Evolutionary conservation across 2,329 filamentous ascomycete genomes (phyloP).

Genomic region (Claviceps cyperi): DNA sequence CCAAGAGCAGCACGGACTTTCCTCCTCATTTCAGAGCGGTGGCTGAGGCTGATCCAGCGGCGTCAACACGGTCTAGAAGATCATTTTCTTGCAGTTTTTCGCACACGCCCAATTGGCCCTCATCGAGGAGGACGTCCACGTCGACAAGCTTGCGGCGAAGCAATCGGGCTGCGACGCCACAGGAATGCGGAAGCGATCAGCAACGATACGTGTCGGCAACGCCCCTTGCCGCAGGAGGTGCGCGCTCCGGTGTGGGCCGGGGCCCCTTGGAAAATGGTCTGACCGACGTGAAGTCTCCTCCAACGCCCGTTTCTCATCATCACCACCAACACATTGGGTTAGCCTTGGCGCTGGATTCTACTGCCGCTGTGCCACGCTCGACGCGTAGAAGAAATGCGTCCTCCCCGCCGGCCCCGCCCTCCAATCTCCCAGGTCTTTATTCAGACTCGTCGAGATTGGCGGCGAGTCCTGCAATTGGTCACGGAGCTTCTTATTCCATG

Average conservation of each 20-base stretch:
- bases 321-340: conserved; percentile 1
- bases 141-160: conserved; percentile 41
- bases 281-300: conserved; percentile 1
- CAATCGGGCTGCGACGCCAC: conserved; percentile 33
- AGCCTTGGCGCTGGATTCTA: conserved; percentile 8
- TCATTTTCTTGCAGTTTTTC: conserved; percentile 47
- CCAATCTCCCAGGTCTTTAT: conserved; percentile 37
- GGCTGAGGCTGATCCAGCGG: conserved; percentile 20
- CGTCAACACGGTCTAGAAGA: conserved; percentile 27
- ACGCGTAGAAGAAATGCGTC: conserved; percentile 31
- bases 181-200: conserved; percentile 24
- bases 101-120: conserved; percentile 22
- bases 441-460: conserved; percentile 35
- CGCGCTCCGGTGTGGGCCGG: conserved; percentile 15
- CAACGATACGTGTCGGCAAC: conserved; percentile 42
- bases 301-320: conserved; percentile 1
- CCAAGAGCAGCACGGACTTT: conserved; percentile 10
- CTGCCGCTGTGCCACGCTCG: conserved; percentile 10
- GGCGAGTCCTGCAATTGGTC: conserved; percentile 29
- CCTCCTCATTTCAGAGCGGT: conserved; percentile 13
- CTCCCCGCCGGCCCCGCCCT: conserved; percentile 41
- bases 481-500: conserved; percentile 21
- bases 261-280: conserved; percentile 8
- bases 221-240: conserved; percentile 22
- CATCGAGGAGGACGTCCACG: conserved; percentile 35